These are phyloP conservation scores for Wickerhamomyces subpelliculosus DNA, from an alignment of 805 yeast species.

Conservation along the genomic window DNA sequence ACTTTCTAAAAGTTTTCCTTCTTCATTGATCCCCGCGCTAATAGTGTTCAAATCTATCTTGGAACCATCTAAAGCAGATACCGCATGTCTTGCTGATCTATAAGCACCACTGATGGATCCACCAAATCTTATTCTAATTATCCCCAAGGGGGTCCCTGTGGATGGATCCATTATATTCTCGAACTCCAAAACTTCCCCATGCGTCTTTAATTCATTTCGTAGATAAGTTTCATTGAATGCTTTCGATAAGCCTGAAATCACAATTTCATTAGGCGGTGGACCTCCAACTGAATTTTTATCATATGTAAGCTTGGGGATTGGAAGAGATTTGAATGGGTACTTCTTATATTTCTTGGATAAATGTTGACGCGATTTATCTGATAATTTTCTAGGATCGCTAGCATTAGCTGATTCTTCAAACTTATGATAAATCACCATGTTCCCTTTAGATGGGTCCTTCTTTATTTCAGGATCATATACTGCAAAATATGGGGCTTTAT, in stretches of 20 bases:
- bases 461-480: conserved; percentile 45
- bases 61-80: conserved; percentile 31
- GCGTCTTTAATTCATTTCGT: conserved; percentile 49
- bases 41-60: conserved; percentile 48
- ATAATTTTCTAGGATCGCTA: conserved; percentile 42
- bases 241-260: conserved; percentile 60
- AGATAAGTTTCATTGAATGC: conserved; percentile 39
- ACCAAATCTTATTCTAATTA: conserved; percentile 56
- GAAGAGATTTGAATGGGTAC: conserved; percentile 35
- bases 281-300: conserved; percentile 73
- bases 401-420: conserved; percentile 7
- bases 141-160: conserved; percentile 74
- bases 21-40: conserved; percentile 45
- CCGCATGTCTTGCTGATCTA: conserved; percentile 38
- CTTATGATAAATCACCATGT: conserved; percentile 26
- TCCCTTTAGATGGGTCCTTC: conserved; percentile 35
- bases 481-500: conserved; percentile 31
- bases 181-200: conserved; percentile 57
- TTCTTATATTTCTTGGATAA: too few species aligned
- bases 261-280: conserved; percentile 62
- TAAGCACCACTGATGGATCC: conserved; percentile 44
- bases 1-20: conserved; percentile 31
- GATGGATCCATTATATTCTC: conserved; percentile 60
- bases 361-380: conserved; percentile 1
- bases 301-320: conserved; percentile 31